Base-by-base conservation (phyloP, 2,329 filamentous ascomycete species). In the Westerdykella sp. region DNA sequence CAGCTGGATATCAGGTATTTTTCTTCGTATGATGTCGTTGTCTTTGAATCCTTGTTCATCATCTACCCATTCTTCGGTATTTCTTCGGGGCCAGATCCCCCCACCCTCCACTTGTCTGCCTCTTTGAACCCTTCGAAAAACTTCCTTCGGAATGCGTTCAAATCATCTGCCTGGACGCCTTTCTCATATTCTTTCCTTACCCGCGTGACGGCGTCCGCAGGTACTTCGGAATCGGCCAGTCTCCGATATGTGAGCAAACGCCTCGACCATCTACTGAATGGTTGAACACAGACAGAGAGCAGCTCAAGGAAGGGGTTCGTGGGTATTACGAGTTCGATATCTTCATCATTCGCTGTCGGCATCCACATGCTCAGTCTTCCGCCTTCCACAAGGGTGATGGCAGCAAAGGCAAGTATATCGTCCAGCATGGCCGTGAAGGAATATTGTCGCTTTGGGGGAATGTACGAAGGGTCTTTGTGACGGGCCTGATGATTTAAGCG, bases 291-390 rank as follows among this genome's bases (percentile, higher is more conserved):
- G 23, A 89, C 78, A 35, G 78, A 81, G 15, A 89, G 76, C 18
- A 91, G 70, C 56, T 85, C 78, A 12, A 98, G 70, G 44, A 78
- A 80, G 0, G 85, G 84, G 62, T 97, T 88, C 15, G 74, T 76
- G 0, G 91, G 91, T 12, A 91, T 77, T 0, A 80, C 74, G 16
- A 95, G 80, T 60, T 91, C 85, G 45, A 84, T 78, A 38, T 87
- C 65, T 37, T 68, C 64, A 35, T 67, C 66, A 42, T 69, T 69
- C 22, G 88, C 84, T 0, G 89, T 95, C 0, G 93, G 93, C 87
- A 97, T 95, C 93, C 93, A 98, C 73, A 98, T 94, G 6, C 85
- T 87, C 9, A 98, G 66, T 22, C 93, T 76, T 0, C 88, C 93
- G 49, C 80, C 70, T 41, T 87, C 82, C 6, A 95, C 86, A 1